Percentiles rank a stretch among this genome's conserved stretches.
These are phyloP conservation scores for Aspergillus puulaauensis DNA, from an alignment of 2,329 filamentous ascomycete genomes.

Conservation along the genomic window DNA sequence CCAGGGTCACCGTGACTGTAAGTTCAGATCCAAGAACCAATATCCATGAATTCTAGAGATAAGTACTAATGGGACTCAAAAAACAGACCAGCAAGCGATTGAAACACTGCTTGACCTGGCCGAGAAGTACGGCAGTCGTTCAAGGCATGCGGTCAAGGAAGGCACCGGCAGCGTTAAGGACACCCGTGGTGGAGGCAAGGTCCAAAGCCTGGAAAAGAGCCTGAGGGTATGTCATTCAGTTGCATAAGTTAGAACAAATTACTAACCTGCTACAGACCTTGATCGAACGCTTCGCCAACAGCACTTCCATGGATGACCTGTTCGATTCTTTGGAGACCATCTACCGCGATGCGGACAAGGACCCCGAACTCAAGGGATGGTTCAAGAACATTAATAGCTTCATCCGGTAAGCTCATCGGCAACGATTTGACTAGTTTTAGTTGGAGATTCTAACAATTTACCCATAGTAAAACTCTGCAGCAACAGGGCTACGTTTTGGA, in stretches of 20 bases:
- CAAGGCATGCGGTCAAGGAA: slow-evolving; percentile 63
- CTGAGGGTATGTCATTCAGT: slow-evolving; percentile 59
- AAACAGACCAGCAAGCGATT: slow-evolving; percentile 76
- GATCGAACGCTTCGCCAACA: slow-evolving; percentile 93
- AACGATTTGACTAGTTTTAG: background rate
- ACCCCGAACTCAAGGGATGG: slow-evolving; percentile 85
- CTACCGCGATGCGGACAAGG: slow-evolving; percentile 81
- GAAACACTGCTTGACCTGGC: slow-evolving; percentile 80
- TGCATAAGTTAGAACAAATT: slow-evolving; percentile 25
- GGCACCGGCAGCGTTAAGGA: slow-evolving; percentile 69
- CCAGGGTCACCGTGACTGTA: slow-evolving; percentile 88
- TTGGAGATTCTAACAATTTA: slow-evolving; percentile 8
- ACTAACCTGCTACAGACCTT: slow-evolving; percentile 60
- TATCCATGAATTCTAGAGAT: background rate
- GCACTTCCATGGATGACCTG: slow-evolving; percentile 82
- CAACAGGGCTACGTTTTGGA: slow-evolving; percentile 90
- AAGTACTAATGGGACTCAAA: slow-evolving; percentile 8
- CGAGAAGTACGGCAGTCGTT: slow-evolving; percentile 79
- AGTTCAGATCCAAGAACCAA: slow-evolving; percentile 25
- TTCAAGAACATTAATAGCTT: slow-evolving; percentile 77
- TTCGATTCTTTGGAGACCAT: slow-evolving; percentile 82
- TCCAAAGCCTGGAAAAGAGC: slow-evolving; percentile 74
- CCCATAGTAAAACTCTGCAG: slow-evolving; percentile 67
- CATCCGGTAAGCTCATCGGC: slow-evolving; percentile 50
- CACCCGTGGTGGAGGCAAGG: slow-evolving; percentile 62